A percentile compares a stretch with the other conserved stretches of the same genome.
Conservation (phyloP, 495 filamentous ascomycete genomes). For the Neurospora sp. region DNA sequence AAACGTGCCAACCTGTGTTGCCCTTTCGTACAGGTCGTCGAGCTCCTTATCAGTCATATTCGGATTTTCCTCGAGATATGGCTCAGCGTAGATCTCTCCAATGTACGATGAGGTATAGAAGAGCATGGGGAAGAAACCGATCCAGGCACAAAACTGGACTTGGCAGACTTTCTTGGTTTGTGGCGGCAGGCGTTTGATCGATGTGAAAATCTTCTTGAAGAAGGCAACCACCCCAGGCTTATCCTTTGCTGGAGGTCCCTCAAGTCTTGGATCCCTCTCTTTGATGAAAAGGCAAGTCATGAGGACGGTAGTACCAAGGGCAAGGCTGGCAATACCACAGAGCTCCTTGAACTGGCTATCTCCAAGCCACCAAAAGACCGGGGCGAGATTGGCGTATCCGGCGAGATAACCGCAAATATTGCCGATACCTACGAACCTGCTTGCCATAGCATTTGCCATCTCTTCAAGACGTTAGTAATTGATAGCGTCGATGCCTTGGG, state of each 20-base stretch:
- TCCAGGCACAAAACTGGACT: slow-evolving; percentile 84
- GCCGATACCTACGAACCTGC: slow-evolving; percentile 66
- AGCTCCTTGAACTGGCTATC: slow-evolving; percentile 83
- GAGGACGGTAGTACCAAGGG: slow-evolving; percentile 53
- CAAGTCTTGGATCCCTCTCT: slow-evolving; percentile 70
- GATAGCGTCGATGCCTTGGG: slow-evolving; percentile 3
- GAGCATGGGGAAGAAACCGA: slow-evolving; percentile 90
- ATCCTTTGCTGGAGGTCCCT: slow-evolving; percentile 46
- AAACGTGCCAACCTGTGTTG: slow-evolving; percentile 72
- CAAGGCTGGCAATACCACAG: slow-evolving; percentile 67
- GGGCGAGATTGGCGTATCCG: slow-evolving; percentile 68
- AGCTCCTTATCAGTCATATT: slow-evolving; percentile 64
- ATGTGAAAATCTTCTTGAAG: slow-evolving; percentile 66
- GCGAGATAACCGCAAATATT: slow-evolving; percentile 81
- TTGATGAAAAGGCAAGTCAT: slow-evolving; percentile 55
- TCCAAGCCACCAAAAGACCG: slow-evolving; percentile 62
- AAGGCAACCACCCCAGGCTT: slow-evolving; percentile 62
- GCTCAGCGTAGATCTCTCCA: slow-evolving; percentile 79
- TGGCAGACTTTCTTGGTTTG: slow-evolving; percentile 76
- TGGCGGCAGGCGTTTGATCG: slow-evolving; percentile 62
- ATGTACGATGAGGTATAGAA: slow-evolving; percentile 91
- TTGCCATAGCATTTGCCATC: slow-evolving; percentile 79
- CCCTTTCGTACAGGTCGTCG: slow-evolving; percentile 67
- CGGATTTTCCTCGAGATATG: slow-evolving; percentile 63
- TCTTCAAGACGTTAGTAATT: slow-evolving; percentile 25